phyloP scores from a whole-genome alignment of 1,284 basidiomycete genomes.

The Irpex rosettiformis region DNA sequence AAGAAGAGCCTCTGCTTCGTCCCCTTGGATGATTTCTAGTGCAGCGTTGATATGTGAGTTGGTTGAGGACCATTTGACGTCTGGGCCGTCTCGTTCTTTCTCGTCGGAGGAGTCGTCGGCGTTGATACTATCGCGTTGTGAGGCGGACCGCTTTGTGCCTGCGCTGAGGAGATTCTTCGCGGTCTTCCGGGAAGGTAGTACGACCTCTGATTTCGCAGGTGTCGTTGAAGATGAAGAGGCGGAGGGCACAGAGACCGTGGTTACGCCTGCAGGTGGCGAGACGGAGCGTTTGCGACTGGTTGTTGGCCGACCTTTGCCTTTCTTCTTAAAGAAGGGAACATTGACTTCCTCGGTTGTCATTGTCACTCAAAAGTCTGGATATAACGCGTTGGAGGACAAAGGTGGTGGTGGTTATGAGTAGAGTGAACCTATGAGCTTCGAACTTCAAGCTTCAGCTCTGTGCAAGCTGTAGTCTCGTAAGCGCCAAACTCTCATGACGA shows the following conservation, averaged over 20 bases:
- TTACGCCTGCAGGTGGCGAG: conserved; percentile 46
- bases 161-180: conserved; percentile 73
- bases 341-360: conserved; percentile 43
- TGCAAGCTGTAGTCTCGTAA: no score
- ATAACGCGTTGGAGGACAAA: not conserved
- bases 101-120: conserved; percentile 40
- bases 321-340: conserved; percentile 89
- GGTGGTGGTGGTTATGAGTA: not conserved
- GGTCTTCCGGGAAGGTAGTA: conserved; percentile 70
- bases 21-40: conserved; percentile 72
- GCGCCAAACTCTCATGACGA: no score
- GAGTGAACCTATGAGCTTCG: not conserved
- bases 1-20: conserved; percentile 73
- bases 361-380: not conserved
- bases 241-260: conserved; percentile 30
- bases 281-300: conserved; percentile 68
- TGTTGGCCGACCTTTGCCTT: conserved; percentile 71
- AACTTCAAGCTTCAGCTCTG: no score
- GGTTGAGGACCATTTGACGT: conserved; percentile 74
- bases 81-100: conserved; percentile 57
- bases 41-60: conserved; percentile 68
- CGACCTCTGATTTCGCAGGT: conserved; percentile 41
- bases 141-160: conserved; percentile 75
- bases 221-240: conserved; percentile 42
- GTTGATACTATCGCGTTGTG: conserved; percentile 48